phyloP scores from a whole-genome alignment of 2,329 filamentous ascomycete genomes.

The Xylariaceae sp. region DNA sequence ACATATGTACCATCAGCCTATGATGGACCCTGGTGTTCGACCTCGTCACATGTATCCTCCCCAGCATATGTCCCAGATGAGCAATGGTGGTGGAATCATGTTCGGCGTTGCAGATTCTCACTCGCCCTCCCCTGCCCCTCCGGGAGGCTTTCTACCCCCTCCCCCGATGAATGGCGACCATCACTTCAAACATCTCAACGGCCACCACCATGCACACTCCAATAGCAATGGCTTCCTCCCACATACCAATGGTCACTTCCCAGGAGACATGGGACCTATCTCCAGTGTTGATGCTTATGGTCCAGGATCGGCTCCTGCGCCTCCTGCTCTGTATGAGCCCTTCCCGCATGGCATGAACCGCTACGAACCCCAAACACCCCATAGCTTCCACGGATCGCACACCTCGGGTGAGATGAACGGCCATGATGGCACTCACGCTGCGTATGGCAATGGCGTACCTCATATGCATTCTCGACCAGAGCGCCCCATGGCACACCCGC shows the following conservation, averaged over 20 bases:
- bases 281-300: conserved; percentile 25
- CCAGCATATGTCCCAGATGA: conserved; percentile 47
- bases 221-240: conserved; percentile 26
- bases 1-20: conserved; percentile 18
- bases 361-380: conserved; percentile 54
- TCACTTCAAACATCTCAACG: conserved; percentile 20
- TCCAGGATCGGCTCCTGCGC: conserved; percentile 18
- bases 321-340: conserved; percentile 30
- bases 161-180: conserved; percentile 25
- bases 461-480: conserved; percentile 18
- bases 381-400: conserved; percentile 60
- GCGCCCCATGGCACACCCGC: conserved; percentile 17
- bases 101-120: conserved; percentile 56
- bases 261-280: conserved; percentile 23
- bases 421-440: conserved; percentile 37
- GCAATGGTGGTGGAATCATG: conserved; percentile 49
- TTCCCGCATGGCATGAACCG: conserved; percentile 31
- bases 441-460: conserved; percentile 36
- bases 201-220: conserved; percentile 26
- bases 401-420: conserved; percentile 46
- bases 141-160: conserved; percentile 42
- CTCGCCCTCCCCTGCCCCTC: conserved; percentile 52
- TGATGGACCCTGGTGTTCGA: conserved; percentile 18
- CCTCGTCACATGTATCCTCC: conserved; percentile 26
- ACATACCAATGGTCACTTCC: conserved; percentile 26